These are phyloP conservation scores for Castanea crenata DNA, from an alignment of 306 rosid species.

Conservation along the genomic window DNA sequence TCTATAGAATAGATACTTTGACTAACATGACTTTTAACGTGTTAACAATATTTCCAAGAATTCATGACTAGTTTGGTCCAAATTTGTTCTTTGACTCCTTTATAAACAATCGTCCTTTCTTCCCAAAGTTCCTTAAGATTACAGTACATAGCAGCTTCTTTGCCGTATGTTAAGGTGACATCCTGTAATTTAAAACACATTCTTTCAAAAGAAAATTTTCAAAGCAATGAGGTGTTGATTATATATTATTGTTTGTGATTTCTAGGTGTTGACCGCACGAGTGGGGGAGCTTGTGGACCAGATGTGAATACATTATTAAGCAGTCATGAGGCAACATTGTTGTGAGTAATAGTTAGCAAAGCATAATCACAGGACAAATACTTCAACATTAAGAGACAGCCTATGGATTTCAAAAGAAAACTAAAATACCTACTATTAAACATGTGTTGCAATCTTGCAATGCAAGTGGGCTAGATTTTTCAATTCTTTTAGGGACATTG, in stretches of 20 bases:
- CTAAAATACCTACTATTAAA: neutral
- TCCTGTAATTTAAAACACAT: conserved; percentile 42
- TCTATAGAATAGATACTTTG: conserved; percentile 31
- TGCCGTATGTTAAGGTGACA: conserved; percentile 80
- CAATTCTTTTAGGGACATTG: conserved; percentile 23
- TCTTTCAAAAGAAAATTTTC: conserved; percentile 31
- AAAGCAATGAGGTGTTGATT: conserved; percentile 25
- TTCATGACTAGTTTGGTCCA: conserved; percentile 56
- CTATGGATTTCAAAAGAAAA: conserved; percentile 16
- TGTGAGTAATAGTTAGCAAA: conserved; percentile 35
- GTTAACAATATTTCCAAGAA: conserved; percentile 16
- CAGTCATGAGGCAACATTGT: conserved; percentile 14
- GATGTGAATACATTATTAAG: conserved; percentile 14
- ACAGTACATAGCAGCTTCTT: conserved; percentile 48
- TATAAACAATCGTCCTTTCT: conserved; percentile 6
- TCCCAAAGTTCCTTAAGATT: conserved; percentile 18
- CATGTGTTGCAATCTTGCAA: neutral
- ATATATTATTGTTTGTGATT: neutral
- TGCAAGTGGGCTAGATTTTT: neutral
- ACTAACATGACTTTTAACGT: conserved; percentile 31
- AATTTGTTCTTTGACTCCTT: conserved; percentile 42
- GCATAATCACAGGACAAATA: conserved; percentile 27
- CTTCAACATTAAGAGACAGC: conserved; percentile 28
- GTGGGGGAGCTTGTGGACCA: conserved; percentile 41
- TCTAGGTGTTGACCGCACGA: conserved; percentile 72